Evolutionary conservation across 306 rosid species (phyloP).

Genomic region (Pachyrhizus erosus): DNA sequence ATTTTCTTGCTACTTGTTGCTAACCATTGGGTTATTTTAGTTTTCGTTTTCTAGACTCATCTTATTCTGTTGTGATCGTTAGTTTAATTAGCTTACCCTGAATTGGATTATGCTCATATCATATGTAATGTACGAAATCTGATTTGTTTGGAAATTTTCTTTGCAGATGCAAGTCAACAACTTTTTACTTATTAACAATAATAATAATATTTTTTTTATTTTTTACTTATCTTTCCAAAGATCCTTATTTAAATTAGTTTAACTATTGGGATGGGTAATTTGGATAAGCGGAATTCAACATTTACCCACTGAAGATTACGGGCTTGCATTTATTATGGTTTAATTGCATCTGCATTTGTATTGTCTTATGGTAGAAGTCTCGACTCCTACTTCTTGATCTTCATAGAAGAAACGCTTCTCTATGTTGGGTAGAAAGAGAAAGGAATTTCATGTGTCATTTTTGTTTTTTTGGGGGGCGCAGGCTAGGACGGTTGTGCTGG

Average conservation of each 20-base stretch:
- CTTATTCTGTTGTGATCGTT: background rate
- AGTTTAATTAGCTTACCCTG: background rate
- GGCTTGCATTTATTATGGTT: background rate
- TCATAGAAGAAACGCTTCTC: background rate
- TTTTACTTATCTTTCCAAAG: background rate
- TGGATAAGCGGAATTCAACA: background rate
- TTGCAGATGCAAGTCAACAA: slow-evolving; percentile 5
- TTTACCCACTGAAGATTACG: background rate
- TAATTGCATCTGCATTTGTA: slow-evolving; percentile 16
- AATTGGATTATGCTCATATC: background rate
- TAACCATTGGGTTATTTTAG: background rate
- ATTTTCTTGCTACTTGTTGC: background rate
- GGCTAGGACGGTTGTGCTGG: slow-evolving; percentile 53
- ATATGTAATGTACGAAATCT: background rate
- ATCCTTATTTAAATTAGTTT: slow-evolving; percentile 9
- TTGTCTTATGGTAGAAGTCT: background rate
- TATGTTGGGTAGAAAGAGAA: background rate
- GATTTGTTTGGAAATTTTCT: slow-evolving; percentile 21
- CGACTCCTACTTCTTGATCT: slow-evolving; percentile 25
- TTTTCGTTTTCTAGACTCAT: background rate
- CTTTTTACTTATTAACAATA: background rate
- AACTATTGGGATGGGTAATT: background rate
- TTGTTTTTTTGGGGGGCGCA: slow-evolving; percentile 45
- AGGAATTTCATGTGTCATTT: background rate
- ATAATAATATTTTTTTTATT: too few relatives aligned